Evolutionary conservation across 768 basidiomycete genomes (phyloP).

Genomic region (Tulasnella sp.): DNA sequence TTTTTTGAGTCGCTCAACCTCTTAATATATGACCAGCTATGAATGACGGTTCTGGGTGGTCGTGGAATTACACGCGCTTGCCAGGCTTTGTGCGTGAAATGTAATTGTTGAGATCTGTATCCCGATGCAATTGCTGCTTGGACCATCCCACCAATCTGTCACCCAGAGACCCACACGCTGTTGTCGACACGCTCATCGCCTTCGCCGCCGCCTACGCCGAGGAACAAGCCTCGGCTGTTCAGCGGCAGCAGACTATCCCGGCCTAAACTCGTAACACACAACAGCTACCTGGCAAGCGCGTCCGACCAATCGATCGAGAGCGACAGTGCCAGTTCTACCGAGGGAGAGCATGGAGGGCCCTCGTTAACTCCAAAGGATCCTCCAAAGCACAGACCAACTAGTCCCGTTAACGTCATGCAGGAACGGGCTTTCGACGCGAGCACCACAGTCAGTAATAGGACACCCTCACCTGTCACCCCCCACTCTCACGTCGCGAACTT

Average conservation of each 20-base stretch:
- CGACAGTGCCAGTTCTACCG: conserved; percentile 4
- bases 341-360: conserved; percentile 31
- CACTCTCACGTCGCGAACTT: too few relatives aligned
- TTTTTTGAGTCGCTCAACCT: too few relatives aligned
- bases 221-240: conserved; percentile 13
- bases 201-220: conserved; percentile 18
- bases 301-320: conserved; percentile 34
- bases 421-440: background rate
- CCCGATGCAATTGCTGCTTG: too few relatives aligned
- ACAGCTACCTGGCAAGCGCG: conserved; percentile 70
- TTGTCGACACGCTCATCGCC: conserved; percentile 18
- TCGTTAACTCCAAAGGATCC: conserved; percentile 44
- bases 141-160: too few relatives aligned
- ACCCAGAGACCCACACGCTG: background rate
- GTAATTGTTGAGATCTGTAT: too few relatives aligned
- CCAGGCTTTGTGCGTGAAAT: too few relatives aligned
- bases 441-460: background rate
- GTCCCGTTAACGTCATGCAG: conserved; percentile 12
- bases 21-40: too few relatives aligned
- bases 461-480: background rate
- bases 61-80: too few relatives aligned
- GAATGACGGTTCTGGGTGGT: too few relatives aligned
- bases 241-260: conserved; percentile 1
- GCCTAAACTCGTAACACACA: conserved; percentile 56
- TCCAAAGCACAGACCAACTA: conserved; percentile 37